phyloP scores from a whole-genome alignment of 495 filamentous ascomycete species.

The Tuber melanosporum region DNA sequence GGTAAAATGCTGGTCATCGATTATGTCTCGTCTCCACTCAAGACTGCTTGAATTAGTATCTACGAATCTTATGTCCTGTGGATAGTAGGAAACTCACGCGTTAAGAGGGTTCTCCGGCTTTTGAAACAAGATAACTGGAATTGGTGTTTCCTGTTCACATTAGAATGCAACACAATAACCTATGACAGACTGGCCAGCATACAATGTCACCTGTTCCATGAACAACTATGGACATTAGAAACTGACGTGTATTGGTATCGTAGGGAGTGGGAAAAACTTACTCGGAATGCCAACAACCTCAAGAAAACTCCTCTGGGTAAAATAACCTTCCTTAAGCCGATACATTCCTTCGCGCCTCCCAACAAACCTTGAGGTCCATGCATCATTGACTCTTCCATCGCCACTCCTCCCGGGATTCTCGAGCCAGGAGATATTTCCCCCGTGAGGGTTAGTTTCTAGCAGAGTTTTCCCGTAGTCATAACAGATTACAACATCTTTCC shows the following conservation, averaged over 20 bases:
- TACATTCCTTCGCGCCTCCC: conserved; percentile 37
- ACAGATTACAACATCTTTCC: conserved; percentile 27
- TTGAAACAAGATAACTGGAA: conserved; percentile 32
- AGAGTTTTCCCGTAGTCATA: conserved; percentile 23
- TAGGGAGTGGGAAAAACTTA: background rate
- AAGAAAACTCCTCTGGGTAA: conserved; percentile 31
- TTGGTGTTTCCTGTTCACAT: conserved; percentile 16
- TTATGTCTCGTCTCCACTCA: conserved; percentile 30
- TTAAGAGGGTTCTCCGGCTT: conserved; percentile 18
- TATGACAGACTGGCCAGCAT: background rate
- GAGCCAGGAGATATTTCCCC: conserved; percentile 32
- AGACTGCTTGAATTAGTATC: conserved; percentile 8
- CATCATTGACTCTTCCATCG: background rate
- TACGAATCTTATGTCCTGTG: background rate
- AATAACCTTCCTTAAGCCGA: conserved; percentile 32
- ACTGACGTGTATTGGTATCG: background rate
- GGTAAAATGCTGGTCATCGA: conserved; percentile 31
- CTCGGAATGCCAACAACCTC: conserved; percentile 25
- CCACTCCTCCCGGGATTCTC: conserved; percentile 31
- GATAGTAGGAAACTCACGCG: conserved; percentile 15
- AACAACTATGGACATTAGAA: conserved; percentile 14
- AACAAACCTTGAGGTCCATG: conserved; percentile 24
- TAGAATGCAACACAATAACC: background rate
- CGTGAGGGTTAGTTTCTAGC: conserved; percentile 7
- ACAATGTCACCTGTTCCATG: conserved; percentile 21